phyloP scores from a whole-genome alignment of 495 filamentous ascomycete species.

The Pyrenopolyporus hunteri region DNA sequence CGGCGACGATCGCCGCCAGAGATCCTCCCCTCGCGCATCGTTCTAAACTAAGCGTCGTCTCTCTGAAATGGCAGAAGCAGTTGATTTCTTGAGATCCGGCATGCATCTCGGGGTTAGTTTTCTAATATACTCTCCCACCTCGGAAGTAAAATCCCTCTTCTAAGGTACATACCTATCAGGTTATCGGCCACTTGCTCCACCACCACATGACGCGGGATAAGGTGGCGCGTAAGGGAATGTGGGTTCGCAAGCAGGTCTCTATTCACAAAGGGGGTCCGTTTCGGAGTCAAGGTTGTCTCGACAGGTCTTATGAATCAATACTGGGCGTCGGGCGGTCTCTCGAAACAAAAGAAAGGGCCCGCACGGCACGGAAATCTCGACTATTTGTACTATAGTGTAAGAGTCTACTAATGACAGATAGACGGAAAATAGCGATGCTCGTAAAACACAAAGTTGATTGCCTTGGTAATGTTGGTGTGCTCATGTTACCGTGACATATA shows the following conservation, averaged over 20 bases:
- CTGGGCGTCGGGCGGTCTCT: constrained; percentile 24
- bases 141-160: constrained; percentile 10
- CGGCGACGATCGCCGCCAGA: neutral
- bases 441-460: neutral
- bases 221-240: constrained; percentile 9
- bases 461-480: neutral
- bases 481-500: no score
- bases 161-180: constrained; percentile 17
- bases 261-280: constrained; percentile 5
- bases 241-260: constrained; percentile 6
- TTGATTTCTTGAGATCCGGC: neutral
- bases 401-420: constrained; percentile 10
- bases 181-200: neutral
- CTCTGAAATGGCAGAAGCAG: neutral
- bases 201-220: constrained; percentile 1
- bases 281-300: constrained; percentile 33
- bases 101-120: constrained; percentile 11
- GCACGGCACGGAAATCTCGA: constrained; percentile 35
- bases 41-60: constrained; percentile 10
- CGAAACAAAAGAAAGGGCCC: constrained; percentile 13
- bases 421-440: constrained; percentile 2
- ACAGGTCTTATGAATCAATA: constrained; percentile 19
- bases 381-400: constrained; percentile 38
- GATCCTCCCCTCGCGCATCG: neutral
- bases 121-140: constrained; percentile 23